Evolutionary conservation across 1,284 basidiomycete genomes (phyloP).

Genomic region (Papiliotrema nemorosa): DNA sequence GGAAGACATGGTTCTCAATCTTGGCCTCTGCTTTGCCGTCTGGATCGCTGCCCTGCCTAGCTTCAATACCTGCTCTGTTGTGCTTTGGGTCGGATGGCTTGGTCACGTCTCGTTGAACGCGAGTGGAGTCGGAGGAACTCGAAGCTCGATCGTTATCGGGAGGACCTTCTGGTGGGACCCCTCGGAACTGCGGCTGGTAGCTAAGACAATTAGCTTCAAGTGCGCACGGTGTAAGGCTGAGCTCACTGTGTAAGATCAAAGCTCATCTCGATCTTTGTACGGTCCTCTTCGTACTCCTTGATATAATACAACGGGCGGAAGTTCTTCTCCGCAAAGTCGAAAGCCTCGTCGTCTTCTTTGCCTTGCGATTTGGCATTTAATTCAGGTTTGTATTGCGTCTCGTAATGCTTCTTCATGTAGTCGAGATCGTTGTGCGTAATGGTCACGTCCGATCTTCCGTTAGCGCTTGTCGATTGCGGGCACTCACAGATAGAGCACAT

Average conservation of each 20-base stretch:
- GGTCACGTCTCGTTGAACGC: background rate
- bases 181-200: slow-evolving; percentile 8
- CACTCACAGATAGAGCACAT: slow-evolving; percentile 6
- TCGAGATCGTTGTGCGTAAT: slow-evolving; percentile 7
- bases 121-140: slow-evolving; percentile 2
- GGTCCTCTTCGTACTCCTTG: slow-evolving; percentile 9
- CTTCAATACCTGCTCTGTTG: slow-evolving; percentile 1
- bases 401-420: slow-evolving; percentile 10
- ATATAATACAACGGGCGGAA: slow-evolving; percentile 9
- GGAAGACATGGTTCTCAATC: slow-evolving; percentile 10
- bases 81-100: background rate
- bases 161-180: slow-evolving; percentile 1
- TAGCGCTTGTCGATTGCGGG: background rate
- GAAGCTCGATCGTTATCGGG: background rate
- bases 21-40: slow-evolving; percentile 5
- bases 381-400: slow-evolving; percentile 7
- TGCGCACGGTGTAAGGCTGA: background rate
- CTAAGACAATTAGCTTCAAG: background rate
- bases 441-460: slow-evolving; percentile 3
- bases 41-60: background rate
- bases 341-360: slow-evolving; percentile 10
- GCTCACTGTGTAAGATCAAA: slow-evolving; percentile 10
- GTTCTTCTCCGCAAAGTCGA: slow-evolving; percentile 9
- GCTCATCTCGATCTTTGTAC: slow-evolving; percentile 9
- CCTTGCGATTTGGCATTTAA: slow-evolving; percentile 5